A percentile compares a stretch with the other conserved stretches of the same genome.
phyloP scores from a whole-genome alignment of 352 stramenopile genomes.

The Globisporangium carolinianum region DNA sequence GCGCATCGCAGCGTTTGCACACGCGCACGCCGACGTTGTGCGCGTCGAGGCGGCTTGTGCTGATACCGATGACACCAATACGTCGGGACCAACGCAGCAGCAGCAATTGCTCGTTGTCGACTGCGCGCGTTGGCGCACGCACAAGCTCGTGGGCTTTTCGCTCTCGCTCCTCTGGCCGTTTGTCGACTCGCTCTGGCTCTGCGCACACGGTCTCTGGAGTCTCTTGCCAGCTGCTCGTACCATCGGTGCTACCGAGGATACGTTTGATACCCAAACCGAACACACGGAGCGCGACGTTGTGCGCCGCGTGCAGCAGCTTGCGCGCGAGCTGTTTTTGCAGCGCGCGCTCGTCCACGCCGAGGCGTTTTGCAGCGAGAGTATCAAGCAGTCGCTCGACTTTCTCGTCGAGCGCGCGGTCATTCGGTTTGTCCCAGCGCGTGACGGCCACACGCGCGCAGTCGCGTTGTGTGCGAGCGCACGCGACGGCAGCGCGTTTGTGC shows the following conservation, averaged over 20 bases:
- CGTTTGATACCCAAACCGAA: not conserved
- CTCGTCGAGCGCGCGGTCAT: conserved; percentile 40
- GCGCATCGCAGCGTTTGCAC: conserved; percentile 24
- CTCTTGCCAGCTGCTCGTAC: conserved; percentile 10
- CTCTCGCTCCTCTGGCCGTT: conserved; percentile 72
- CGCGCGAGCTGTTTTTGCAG: conserved; percentile 39
- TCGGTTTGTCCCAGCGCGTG: conserved; percentile 18
- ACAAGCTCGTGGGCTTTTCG: conserved; percentile 46
- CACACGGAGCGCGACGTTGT: conserved; percentile 43
- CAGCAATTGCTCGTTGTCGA: conserved; percentile 18
- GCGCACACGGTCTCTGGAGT: conserved; percentile 36
- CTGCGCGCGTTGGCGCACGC: conserved; percentile 25
- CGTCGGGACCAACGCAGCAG: not conserved
- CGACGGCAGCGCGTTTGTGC: conserved; percentile 11
- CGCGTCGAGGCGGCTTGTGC: not conserved
- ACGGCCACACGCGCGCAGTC: conserved; percentile 25
- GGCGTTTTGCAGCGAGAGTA: conserved; percentile 65
- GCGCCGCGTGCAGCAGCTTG: conserved; percentile 42
- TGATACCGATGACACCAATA: not conserved
- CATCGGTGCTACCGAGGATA: not conserved
- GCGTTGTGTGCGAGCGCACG: conserved; percentile 11
- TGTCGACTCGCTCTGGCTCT: conserved; percentile 69
- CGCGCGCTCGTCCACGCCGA: conserved; percentile 47
- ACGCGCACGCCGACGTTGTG: conserved; percentile 10
- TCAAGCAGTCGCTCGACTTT: conserved; percentile 70